Conservation (phyloP, 1,139 yeast species). For the Spathaspora sp. region DNA sequence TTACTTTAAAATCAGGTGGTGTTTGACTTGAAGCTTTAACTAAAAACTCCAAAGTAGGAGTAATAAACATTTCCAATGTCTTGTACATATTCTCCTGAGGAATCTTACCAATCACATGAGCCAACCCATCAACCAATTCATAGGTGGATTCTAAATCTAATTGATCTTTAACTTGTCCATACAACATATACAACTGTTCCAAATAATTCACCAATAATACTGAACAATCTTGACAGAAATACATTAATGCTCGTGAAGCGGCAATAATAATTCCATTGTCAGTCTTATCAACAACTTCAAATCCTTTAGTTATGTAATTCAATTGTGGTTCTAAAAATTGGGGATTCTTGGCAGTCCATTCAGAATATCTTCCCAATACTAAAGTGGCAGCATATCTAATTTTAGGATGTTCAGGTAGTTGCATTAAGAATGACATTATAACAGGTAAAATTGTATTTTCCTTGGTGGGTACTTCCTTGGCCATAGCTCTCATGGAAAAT, state of each 20-base stretch:
- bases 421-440: constrained; percentile 67
- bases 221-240: constrained; percentile 91
- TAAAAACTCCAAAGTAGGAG: constrained; percentile 61
- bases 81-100: constrained; percentile 34
- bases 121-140: constrained; percentile 88
- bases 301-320: constrained; percentile 80
- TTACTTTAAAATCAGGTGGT: constrained; percentile 27
- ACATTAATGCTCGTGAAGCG: constrained; percentile 92
- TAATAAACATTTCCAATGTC: constrained; percentile 55
- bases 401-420: constrained; percentile 82
- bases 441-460: constrained; percentile 75
- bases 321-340: constrained; percentile 79
- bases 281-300: constrained; percentile 32
- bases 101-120: constrained; percentile 71
- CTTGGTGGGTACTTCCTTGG: constrained; percentile 73
- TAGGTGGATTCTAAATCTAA: constrained; percentile 70
- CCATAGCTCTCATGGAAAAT: constrained; percentile 92
- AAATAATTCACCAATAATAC: constrained; percentile 62
- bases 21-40: constrained; percentile 18
- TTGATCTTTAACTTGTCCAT: constrained; percentile 55
- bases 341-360: constrained; percentile 90
- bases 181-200: constrained; percentile 76
- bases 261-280: constrained; percentile 68
- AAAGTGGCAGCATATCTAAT: constrained; percentile 90
- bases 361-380: constrained; percentile 91